These are phyloP conservation scores for Triglochin maritima DNA, from an alignment of 106 monocot genomes.

Conservation along the genomic window DNA sequence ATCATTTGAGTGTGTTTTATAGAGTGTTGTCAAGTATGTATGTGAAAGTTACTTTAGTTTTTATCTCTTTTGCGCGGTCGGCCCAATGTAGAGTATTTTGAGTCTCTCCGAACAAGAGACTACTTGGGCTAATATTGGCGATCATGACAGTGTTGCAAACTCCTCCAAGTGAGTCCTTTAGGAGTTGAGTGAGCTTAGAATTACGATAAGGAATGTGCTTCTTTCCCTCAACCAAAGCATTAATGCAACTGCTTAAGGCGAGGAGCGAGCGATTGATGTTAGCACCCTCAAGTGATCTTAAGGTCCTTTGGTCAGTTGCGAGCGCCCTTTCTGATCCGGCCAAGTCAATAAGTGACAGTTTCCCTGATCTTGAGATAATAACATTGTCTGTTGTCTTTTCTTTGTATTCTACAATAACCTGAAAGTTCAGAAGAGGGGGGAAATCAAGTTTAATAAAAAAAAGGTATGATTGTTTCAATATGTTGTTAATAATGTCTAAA, in stretches of 20 bases:
- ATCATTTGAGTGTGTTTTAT: too few species aligned
- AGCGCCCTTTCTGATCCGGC: slow-evolving; percentile 91
- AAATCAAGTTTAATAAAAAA: background rate
- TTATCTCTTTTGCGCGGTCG: slow-evolving; percentile 91
- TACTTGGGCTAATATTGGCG: slow-evolving; percentile 88
- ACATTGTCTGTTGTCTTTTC: slow-evolving; percentile 25
- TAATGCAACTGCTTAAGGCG: slow-evolving; percentile 92
- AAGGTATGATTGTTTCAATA: background rate
- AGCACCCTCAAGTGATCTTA: slow-evolving; percentile 81
- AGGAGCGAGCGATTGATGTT: slow-evolving; percentile 96
- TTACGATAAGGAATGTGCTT: slow-evolving; percentile 96
- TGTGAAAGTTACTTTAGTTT: slow-evolving; percentile 46
- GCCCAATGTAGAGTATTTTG: slow-evolving; percentile 99
- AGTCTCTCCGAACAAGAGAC: slow-evolving; percentile 69
- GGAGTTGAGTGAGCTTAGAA: slow-evolving; percentile 95
- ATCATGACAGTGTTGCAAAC: slow-evolving; percentile 91
- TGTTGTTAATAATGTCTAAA: too few species aligned
- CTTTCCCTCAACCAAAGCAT: slow-evolving; percentile 95
- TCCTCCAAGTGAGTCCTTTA: slow-evolving; percentile 96
- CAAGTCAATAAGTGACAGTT: slow-evolving; percentile 89
- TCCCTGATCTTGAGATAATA: slow-evolving; percentile 37
- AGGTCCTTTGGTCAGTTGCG: slow-evolving; percentile 79
- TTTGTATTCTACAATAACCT: slow-evolving; percentile 74
- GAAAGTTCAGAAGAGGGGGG: background rate
- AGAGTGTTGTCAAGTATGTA: too few species aligned